Evolutionary conservation across 208 protist species (phyloP).

Genomic region (Leishmania aethiopica): DNA sequence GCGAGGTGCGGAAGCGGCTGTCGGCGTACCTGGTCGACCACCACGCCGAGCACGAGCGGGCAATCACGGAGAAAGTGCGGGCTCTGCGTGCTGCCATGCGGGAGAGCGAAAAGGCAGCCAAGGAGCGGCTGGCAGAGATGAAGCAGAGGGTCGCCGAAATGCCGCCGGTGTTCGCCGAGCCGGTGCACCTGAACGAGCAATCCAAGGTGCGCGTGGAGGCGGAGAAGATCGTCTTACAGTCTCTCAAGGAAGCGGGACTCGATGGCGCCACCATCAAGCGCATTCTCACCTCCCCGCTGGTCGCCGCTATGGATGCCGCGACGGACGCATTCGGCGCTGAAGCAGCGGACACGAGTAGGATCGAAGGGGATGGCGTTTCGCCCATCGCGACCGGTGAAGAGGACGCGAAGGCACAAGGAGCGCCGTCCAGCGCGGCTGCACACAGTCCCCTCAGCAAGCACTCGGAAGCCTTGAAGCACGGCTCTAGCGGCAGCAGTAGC

Average conservation of each 20-base stretch:
- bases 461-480: conserved; percentile 1
- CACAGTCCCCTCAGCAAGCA: background rate
- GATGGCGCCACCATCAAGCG: conserved; percentile 55
- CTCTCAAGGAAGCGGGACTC: conserved; percentile 70
- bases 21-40: conserved; percentile 56
- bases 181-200: conserved; percentile 65
- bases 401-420: background rate
- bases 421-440: background rate
- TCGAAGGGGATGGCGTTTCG: background rate
- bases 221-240: conserved; percentile 69
- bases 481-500: background rate
- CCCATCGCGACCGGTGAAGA: background rate
- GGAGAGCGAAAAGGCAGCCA: conserved; percentile 53
- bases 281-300: conserved; percentile 38
- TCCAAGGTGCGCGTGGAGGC: conserved; percentile 60
- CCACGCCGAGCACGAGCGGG: conserved; percentile 47
- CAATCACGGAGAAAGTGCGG: conserved; percentile 66
- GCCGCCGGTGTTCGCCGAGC: conserved; percentile 86
- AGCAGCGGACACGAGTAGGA: background rate
- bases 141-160: conserved; percentile 63
- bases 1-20: conserved; percentile 67
- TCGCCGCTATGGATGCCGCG: background rate
- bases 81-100: conserved; percentile 48
- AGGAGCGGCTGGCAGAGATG: conserved; percentile 73
- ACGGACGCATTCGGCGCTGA: background rate